Evolutionary conservation across 2,329 filamentous ascomycete species (phyloP).

Genomic region (Aspergillus fumigatus): DNA sequence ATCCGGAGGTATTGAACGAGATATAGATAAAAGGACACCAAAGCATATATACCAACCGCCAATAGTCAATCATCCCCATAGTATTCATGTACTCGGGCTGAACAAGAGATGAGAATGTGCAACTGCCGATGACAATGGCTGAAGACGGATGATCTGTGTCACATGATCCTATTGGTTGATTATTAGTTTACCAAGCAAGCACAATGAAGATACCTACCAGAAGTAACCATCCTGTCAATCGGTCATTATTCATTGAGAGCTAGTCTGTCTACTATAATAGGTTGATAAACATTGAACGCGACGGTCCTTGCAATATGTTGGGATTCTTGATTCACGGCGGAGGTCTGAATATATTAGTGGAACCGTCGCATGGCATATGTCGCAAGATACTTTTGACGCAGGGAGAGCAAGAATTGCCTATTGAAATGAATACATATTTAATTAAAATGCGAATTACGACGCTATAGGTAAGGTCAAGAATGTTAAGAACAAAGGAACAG

Average conservation of each 20-base stretch:
- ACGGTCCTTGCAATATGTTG: neutral
- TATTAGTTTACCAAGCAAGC: neutral
- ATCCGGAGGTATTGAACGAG: neutral
- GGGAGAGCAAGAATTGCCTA: neutral
- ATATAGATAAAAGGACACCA: neutral
- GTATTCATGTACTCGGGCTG: neutral
- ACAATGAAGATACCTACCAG: too few relatives aligned
- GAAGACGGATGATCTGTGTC: constrained; percentile 13
- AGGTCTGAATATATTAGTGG: neutral
- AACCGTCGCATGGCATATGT: neutral
- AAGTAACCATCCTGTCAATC: neutral
- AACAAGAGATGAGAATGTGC: neutral
- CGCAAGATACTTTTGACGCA: neutral
- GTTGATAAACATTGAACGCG: neutral
- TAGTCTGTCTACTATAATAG: neutral
- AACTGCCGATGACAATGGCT: neutral
- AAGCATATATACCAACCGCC: constrained; percentile 5
- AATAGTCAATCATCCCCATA: neutral
- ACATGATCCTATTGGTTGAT: constrained; percentile 16
- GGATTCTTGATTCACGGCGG: neutral
- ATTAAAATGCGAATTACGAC: neutral
- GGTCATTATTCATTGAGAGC: neutral
- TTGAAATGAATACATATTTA: neutral
- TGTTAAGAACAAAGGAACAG: neutral
- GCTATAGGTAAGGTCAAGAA: neutral